Percentiles rank a stretch among this genome's conserved stretches.
Evolutionary conservation across 352 stramenopile species (phyloP).

Genomic region (Phytopythium mirpurense): DNA sequence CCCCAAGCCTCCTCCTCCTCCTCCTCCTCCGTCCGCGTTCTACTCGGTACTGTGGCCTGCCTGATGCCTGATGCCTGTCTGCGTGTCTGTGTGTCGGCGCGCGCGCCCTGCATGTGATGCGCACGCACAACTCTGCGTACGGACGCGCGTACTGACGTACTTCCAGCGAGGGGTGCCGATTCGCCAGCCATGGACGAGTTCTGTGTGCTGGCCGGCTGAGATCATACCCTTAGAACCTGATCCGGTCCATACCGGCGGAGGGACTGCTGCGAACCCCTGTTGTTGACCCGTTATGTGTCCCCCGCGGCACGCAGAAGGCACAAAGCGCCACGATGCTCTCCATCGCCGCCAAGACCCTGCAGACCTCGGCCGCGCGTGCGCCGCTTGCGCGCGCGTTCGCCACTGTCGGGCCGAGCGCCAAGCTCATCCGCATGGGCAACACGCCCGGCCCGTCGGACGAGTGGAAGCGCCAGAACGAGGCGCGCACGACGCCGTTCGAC

Average conservation of each 20-base stretch:
- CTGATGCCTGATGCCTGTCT: neutral
- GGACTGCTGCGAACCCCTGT: conserved; percentile 34
- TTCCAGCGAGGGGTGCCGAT: conserved; percentile 61
- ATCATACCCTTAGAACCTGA: conserved; percentile 66
- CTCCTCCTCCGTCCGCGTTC: neutral
- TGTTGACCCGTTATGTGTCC: conserved; percentile 16
- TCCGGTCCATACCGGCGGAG: conserved; percentile 58
- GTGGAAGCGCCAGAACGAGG: conserved; percentile 38
- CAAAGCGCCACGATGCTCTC: conserved; percentile 19
- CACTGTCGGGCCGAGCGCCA: conserved; percentile 41
- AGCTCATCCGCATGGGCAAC: conserved; percentile 35
- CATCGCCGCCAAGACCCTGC: conserved; percentile 26
- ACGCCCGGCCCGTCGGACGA: conserved; percentile 36
- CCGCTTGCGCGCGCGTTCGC: conserved; percentile 26
- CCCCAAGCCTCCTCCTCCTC: conserved; percentile 9
- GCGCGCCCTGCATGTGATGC: neutral
- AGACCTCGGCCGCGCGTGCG: conserved; percentile 5
- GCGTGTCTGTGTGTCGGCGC: neutral
- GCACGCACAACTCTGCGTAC: neutral
- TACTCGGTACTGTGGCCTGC: conserved; percentile 5
- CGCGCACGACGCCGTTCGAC: conserved; percentile 47
- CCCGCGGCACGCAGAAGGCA: neutral
- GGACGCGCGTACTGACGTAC: conserved; percentile 19
- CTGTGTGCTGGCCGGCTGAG: conserved; percentile 45
- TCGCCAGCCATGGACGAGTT: conserved; percentile 37